Conservation (phyloP, 2,329 filamentous ascomycete genomes). For the Metarhizium album region DNA sequence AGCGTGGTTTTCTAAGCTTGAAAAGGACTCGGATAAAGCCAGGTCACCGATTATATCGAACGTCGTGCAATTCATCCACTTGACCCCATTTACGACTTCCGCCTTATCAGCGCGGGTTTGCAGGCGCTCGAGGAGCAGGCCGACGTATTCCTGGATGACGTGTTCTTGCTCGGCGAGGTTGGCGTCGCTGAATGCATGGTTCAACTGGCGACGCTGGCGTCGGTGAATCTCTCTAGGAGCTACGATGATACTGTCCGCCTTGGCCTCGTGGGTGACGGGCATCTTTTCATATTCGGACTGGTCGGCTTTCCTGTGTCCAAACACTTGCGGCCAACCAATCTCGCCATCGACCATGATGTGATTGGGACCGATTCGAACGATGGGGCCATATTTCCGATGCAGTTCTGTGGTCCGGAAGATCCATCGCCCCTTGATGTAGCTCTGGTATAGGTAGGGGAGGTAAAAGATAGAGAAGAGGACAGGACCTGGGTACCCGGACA, state of each 20-base stretch:
- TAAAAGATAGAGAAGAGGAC: slow-evolving; percentile 12
- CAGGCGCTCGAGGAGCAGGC: slow-evolving; percentile 15
- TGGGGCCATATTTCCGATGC: slow-evolving; percentile 19
- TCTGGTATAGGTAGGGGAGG: slow-evolving; percentile 11
- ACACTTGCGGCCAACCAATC: slow-evolving; percentile 24
- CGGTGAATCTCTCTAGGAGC: slow-evolving; percentile 11
- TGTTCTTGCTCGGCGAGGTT: slow-evolving; percentile 21
- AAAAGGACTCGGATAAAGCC: slow-evolving; percentile 32
- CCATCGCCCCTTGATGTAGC: slow-evolving; percentile 10
- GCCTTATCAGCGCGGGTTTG: slow-evolving; percentile 7
- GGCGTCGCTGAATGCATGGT: slow-evolving; percentile 20
- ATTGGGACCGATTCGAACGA: slow-evolving; percentile 31
- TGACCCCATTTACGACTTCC: slow-evolving; percentile 14
- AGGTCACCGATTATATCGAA: slow-evolving; percentile 32
- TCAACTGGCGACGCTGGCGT: slow-evolving; percentile 15
- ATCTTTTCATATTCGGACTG: slow-evolving; percentile 10
- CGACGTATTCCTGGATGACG: slow-evolving; percentile 16
- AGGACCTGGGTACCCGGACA: slow-evolving; percentile 19
- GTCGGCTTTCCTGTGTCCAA: slow-evolving; percentile 13
- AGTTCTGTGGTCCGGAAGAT: slow-evolving; percentile 11
- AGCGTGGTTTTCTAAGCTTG: slow-evolving; percentile 19
- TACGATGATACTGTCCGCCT: slow-evolving; percentile 9
- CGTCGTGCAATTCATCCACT: slow-evolving; percentile 27
- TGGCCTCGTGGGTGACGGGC: slow-evolving; percentile 1
- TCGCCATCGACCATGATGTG: slow-evolving; percentile 24